Base-by-base conservation (phyloP, 2,329 filamentous ascomycete genomes). In the Colletotrichum limetticola region DNA sequence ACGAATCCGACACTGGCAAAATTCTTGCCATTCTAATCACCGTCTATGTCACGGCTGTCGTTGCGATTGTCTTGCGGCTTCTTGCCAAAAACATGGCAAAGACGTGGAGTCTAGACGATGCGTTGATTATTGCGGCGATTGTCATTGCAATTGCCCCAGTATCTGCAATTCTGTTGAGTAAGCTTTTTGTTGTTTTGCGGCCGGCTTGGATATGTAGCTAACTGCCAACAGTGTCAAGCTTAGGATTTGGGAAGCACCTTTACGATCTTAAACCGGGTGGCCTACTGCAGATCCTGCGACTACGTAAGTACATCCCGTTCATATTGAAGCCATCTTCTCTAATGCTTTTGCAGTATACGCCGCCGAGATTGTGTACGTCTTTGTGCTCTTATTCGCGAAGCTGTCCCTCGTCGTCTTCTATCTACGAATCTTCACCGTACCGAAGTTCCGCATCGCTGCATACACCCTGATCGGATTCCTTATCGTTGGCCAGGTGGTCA, bases 321-420 rank as follows among this genome's bases (percentile, higher is more conserved):
- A 4, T 6, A 5, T 6, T 11, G 4, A n/a, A 1, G 11, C 1
- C 8, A 9, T 26, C 9, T 2, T 14, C 8, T n/a, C 60, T 53
- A 16, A 63, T 35, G 28, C 1, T 6, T 1, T 19, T n/a, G 8
- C 4, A 73, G 71, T 75, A 12, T 82, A 77, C 16, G 66, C 75
- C 28, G 72, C 75, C 14, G 75, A 79, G 3, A 69, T 80, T 9
- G 71, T 81, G 7, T 83, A 83, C 60, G 80, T 80, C 30, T 77
- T 76, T 8, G 76, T 80, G 5, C 71, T 78, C 0, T 71, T 74
- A 8, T 62, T 79, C 1, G 78, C 80, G 1, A 82, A 82, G 64
- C 64, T 81, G 0, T 80, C 78, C 1, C 79, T 82, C 24, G 63
- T 82, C 6, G 74, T 78, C 52, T 76, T 83, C 68, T 82, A 82